Evolutionary conservation across 2,329 filamentous ascomycete genomes (phyloP), one percentile per base, ranked within the genome.

Genomic region (Neofusicoccum laricinum): DNA sequence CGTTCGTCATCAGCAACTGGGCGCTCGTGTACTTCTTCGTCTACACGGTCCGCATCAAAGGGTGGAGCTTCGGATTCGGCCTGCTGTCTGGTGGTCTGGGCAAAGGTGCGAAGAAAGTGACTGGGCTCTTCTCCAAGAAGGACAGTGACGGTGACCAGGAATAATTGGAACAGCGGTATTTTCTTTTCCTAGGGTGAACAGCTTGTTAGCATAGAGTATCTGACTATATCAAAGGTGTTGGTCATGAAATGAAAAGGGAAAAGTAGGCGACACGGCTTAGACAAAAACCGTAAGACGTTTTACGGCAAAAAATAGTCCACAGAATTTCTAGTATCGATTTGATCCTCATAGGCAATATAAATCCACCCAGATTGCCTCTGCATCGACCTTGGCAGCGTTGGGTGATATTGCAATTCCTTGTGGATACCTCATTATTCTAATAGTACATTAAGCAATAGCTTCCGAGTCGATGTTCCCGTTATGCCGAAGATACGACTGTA

Each of bases 21-120:
- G 78, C 83, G 45, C 75, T 92, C 62, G 88, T 92, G 0, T 91
- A 90, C 73, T 91, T 92, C 77, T 92, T 93, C 72, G 87, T 92
- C 64, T 93, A 89, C 76, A 89, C 86, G 2, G 88, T 91, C 6
- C 82, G 90, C 17, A 85, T 92, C 63, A 84, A 83, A 67, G 85
- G 88, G 7, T 92, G 89, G 88, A 85, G 77, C 21, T 92, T 92
- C 75, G 90, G 89, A 0, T 81, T 92, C 65, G 85, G 85, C 0
- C 78, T 77, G 48, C 30, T 90, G 2, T 88, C 88, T 72, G 78
- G 80, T 1, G 68, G 67, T 1, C 58, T 81, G n/a, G 83, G 81
- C 2, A 80, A 77, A 71, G 50, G 4, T 11, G 11, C 43, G 21
- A 63, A 55, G 48, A 53, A 45, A 21, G 48, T 45, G 21, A 53